Base-by-base conservation (phyloP, 768 basidiomycete genomes). In the Scleroderma citrinum region DNA sequence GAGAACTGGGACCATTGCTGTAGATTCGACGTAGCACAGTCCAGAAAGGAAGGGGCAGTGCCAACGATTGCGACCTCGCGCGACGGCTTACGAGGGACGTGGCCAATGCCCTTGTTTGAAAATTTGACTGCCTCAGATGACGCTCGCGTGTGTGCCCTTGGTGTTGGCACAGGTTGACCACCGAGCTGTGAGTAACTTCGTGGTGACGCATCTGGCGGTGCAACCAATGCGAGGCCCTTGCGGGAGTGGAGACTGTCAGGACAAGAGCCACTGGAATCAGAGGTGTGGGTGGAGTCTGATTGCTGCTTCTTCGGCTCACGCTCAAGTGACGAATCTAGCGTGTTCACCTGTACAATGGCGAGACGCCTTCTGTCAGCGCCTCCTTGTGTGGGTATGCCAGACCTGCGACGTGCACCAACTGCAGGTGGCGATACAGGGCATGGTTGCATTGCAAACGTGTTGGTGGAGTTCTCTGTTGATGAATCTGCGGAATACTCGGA, bases 161-260 rank as follows among this genome's bases (percentile, higher is more conserved):
- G 42, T 29, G 31, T 49, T 39, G 49, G 30, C 23, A 51, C 38
- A 42, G 46, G 30, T 45, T 39, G 49, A 30, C 46, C n/a, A 16
- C 36, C 26, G 19, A 36, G 13, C 44, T 58, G 57, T 62, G 59
- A 54, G 50, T 82, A 80, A 13, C 73, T 66, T 40, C 62, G 69
- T 14, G 75, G 74, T 8, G 80, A 73, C 54, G 80, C 81, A 63
- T 86, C 87, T 34, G 85, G 83, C 44, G 85, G 86, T 46, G 83
- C 82, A 51, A 87, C 81, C 54, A 88, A 71, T 46, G 85, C 81
- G 21, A 87, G 71, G 46, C 79, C 69, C 19, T 74, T 69, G 48
- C 71, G 68, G 34, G 75, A 66, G 39, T 67, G 70, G 48, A 72
- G 53, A 51, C 56, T 55, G 38, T 61, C 50, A 5, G 65, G 56